Conservation (phyloP, 83 land plant genomes). For the Larix sibirica region DNA sequence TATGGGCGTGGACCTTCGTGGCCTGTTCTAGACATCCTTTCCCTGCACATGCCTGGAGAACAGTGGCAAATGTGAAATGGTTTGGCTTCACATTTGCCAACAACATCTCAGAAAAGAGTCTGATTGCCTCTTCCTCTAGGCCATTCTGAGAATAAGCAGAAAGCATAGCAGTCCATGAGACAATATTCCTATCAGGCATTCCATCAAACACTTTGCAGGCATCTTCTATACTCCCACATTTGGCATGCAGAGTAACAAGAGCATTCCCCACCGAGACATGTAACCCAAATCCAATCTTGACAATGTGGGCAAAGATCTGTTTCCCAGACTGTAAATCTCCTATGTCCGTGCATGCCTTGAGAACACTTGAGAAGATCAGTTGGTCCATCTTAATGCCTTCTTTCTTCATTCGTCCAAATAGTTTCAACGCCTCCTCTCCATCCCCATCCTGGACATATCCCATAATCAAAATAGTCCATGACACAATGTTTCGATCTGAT, state of each 20-base stretch:
- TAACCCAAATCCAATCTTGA: slow-evolving; percentile 25
- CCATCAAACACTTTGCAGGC: slow-evolving; percentile 5
- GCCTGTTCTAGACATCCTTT: slow-evolving; percentile 19
- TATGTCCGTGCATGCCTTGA: slow-evolving; percentile 53
- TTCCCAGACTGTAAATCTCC: slow-evolving; percentile 34
- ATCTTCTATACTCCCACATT: slow-evolving; percentile 21
- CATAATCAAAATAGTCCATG: slow-evolving; percentile 43
- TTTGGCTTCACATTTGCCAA: slow-evolving; percentile 28
- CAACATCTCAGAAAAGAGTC: slow-evolving; percentile 20
- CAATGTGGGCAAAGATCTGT: slow-evolving; percentile 43
- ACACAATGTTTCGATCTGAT: slow-evolving; percentile 16
- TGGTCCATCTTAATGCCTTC: slow-evolving; percentile 25
- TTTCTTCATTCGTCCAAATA: slow-evolving; percentile 54
- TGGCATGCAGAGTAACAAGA: slow-evolving; percentile 49
- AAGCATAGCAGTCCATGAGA: slow-evolving; percentile 31
- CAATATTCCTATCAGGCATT: slow-evolving; percentile 11
- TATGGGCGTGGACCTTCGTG: slow-evolving; percentile 38
- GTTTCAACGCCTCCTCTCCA: slow-evolving; percentile 26
- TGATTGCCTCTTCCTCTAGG: slow-evolving; percentile 12
- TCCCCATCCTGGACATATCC: slow-evolving; percentile 32
- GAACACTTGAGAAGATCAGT: slow-evolving; percentile 49
- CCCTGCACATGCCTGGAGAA: slow-evolving; percentile 54
- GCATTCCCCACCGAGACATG: slow-evolving; percentile 36
- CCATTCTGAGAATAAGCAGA: slow-evolving; percentile 22
- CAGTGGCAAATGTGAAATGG: slow-evolving; percentile 45